phyloP scores from a whole-genome alignment of 257 asterid genomes.

The Rubia yunnanensis region DNA sequence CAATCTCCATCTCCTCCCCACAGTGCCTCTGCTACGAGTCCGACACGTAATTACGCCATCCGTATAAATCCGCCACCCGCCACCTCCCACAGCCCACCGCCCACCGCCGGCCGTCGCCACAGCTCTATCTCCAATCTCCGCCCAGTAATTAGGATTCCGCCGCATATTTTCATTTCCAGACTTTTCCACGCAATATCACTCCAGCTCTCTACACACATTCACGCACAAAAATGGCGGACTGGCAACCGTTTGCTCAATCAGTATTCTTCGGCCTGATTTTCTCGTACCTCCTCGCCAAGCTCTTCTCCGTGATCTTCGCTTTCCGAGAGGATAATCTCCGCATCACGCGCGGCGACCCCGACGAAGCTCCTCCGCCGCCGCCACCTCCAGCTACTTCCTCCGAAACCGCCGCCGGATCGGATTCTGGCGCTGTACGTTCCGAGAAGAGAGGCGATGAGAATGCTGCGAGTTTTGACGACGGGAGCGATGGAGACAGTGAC shows the following conservation, averaged over 20 bases:
- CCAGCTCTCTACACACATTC: neutral
- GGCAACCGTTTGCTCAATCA: constrained; percentile 60
- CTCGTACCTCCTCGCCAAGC: constrained; percentile 89
- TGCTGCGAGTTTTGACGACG: constrained; percentile 8
- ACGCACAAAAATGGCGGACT: constrained; percentile 45
- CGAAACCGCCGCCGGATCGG: constrained; percentile 11
- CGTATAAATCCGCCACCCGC: constrained; percentile 2
- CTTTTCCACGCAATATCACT: neutral
- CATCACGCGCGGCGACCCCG: constrained; percentile 50
- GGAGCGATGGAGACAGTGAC: constrained; percentile 19
- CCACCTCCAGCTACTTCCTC: constrained; percentile 12
- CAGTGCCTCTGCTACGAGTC: neutral
- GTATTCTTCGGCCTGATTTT: constrained; percentile 58
- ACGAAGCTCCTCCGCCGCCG: constrained; percentile 21
- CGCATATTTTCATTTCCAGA: neutral
- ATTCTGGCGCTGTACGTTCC: constrained; percentile 27
- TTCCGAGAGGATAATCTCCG: constrained; percentile 89
- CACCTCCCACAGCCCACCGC: neutral
- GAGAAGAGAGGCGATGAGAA: constrained; percentile 21
- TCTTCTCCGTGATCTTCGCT: constrained; percentile 72
- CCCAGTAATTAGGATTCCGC: neutral
- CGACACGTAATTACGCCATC: constrained; percentile 1
- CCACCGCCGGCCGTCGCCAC: neutral
- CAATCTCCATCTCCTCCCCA: neutral
- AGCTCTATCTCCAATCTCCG: neutral